A percentile compares a stretch with the other conserved stretches of the same genome.
These are phyloP conservation scores for Trichosporon inkin DNA, from an alignment of 1,284 basidiomycete species.

Conservation along the genomic window DNA sequence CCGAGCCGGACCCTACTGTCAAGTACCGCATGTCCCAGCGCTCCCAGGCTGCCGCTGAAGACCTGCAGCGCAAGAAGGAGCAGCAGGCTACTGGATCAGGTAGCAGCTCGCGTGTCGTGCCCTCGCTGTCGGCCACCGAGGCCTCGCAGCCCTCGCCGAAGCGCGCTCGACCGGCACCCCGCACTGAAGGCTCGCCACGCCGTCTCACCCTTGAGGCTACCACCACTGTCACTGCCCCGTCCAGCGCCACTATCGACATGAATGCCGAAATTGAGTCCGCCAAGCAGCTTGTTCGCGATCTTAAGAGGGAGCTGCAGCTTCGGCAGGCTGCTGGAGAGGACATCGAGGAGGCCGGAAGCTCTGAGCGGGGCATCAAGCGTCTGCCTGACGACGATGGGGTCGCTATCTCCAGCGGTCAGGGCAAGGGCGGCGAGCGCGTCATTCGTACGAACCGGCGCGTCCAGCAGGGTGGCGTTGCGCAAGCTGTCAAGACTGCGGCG, in stretches of 20 bases:
- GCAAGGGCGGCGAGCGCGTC: slow-evolving; percentile 30
- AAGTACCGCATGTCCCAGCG: slow-evolving; percentile 64
- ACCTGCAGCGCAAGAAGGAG: slow-evolving; percentile 25
- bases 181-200: slow-evolving; percentile 14
- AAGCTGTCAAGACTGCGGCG: slow-evolving; percentile 38
- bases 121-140: slow-evolving; percentile 20
- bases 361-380: slow-evolving; percentile 42
- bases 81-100: not conserved
- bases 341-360: slow-evolving; percentile 39
- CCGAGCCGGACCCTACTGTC: slow-evolving; percentile 69
- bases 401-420: slow-evolving; percentile 30
- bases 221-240: slow-evolving; percentile 43
- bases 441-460: slow-evolving; percentile 43
- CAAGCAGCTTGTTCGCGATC: slow-evolving; percentile 47
- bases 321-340: slow-evolving; percentile 42
- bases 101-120: slow-evolving; percentile 14
- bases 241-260: slow-evolving; percentile 35
- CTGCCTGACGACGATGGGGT: slow-evolving; percentile 36
- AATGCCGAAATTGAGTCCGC: slow-evolving; percentile 47
- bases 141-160: slow-evolving; percentile 35
- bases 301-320: slow-evolving; percentile 42
- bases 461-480: slow-evolving; percentile 23
- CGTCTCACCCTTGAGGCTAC: slow-evolving; percentile 44
- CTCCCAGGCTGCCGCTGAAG: slow-evolving; percentile 47
- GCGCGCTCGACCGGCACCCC: slow-evolving; percentile 29